Base-by-base conservation (phyloP, 331 rosid genomes). In the Cydonia oblonga region DNA sequence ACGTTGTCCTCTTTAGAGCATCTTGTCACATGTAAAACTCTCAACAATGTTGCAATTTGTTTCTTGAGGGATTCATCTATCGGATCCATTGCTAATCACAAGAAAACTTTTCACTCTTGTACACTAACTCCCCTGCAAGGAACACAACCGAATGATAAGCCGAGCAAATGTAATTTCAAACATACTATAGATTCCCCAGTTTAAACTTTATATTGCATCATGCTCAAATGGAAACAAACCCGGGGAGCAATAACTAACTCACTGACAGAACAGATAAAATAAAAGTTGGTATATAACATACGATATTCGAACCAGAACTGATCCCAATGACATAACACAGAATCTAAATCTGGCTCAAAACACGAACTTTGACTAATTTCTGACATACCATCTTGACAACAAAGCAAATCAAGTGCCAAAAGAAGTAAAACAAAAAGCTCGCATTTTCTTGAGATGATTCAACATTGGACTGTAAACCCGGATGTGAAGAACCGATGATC, bases 31-130 rank as follows among this genome's bases (percentile, higher is more conserved):
- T 13, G 32, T 25, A 85, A 12, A 68, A 70, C 81, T 68, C 89
- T 81, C 75, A 46, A 24, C 28, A 89, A 22, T 1, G 80, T 70
- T 5, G 70, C 52, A 5, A 75, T 26, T 77, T 84, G 84, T 51
- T 75, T 78, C 87, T 60, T 81, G 58, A 83, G 29, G 60, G 87
- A 76, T 49, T 82, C 73, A 20, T 83, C 85, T 15, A 70, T 66
- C 9, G 69, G 72, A 68, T 82, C 82, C 78, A 74, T 71, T 49
- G 25, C 75, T 33, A 69, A 29, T 18, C 82, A 79, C 6, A 44
- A 30, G 32, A 70, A 53, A 16, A 23, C 8, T 70, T 22, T 15
- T 18, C 67, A 22, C 42, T 70, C 66, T 29, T 19, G 1, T 23
- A 30, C 5, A 22, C 35, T 70, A 7, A 53, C 5, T 56, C 74